phyloP scores from a whole-genome alignment of 176 grass and related monocot genomes.

The Zoysia pacifica region DNA sequence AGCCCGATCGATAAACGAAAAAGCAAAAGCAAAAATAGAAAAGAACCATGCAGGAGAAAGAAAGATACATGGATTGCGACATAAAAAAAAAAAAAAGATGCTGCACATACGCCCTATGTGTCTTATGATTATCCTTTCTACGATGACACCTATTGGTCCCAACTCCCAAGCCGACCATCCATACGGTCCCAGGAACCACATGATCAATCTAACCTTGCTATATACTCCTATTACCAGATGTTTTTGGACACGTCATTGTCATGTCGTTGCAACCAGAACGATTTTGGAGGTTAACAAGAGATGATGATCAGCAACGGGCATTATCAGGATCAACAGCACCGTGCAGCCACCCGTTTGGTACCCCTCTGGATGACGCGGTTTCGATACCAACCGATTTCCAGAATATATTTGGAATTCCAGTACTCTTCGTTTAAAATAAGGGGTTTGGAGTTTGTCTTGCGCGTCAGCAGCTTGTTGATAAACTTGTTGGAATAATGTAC shows the following conservation, averaged over 20 bases:
- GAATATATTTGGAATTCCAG: too few relatives aligned
- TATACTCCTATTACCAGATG: constrained; percentile 22
- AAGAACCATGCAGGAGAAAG: neutral
- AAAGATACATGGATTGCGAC: constrained; percentile 47
- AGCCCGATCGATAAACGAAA: neutral
- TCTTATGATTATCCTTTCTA: constrained; percentile 16
- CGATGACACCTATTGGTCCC: constrained; percentile 44
- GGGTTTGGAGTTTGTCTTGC: neutral
- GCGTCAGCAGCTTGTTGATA: neutral
- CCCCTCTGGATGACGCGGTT: constrained; percentile 36
- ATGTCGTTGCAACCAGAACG: constrained; percentile 35
- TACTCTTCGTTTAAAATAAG: neutral
- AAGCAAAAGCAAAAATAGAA: neutral
- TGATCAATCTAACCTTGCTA: constrained; percentile 29
- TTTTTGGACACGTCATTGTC: constrained; percentile 40
- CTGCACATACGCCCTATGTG: constrained; percentile 31
- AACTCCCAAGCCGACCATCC: neutral
- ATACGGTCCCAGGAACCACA: constrained; percentile 38
- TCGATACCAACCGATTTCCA: neutral
- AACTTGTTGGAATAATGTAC: neutral
- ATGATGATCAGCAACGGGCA: constrained; percentile 18
- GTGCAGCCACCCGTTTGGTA: constrained; percentile 40
- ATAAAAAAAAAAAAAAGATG: constrained; percentile 30
- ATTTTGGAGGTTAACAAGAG: constrained; percentile 39
- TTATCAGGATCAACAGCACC: constrained; percentile 43